Evolutionary conservation across 2,329 filamentous ascomycete species (phyloP).

Genomic region (Fusarium sarcochroum): DNA sequence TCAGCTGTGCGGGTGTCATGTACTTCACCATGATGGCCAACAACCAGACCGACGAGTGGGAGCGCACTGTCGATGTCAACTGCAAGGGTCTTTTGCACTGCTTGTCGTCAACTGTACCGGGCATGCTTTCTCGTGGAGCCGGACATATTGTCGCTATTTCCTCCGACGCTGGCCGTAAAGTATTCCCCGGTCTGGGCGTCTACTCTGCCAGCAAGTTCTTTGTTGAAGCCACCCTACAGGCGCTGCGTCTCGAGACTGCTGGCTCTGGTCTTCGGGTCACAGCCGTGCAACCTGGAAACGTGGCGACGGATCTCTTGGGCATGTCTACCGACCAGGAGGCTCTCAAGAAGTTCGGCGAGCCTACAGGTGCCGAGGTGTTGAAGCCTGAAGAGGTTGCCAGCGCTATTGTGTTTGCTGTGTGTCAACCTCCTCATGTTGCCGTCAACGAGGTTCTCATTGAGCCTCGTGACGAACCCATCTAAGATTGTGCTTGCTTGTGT

Average conservation of each 20-base stretch:
- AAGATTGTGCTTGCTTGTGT: constrained; percentile 12
- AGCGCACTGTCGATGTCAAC: constrained; percentile 86
- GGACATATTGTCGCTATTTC: constrained; percentile 87
- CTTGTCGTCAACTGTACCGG: constrained; percentile 76
- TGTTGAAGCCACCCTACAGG: constrained; percentile 84
- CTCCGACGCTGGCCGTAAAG: constrained; percentile 84
- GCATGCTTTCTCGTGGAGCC: constrained; percentile 76
- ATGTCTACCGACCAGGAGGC: constrained; percentile 85
- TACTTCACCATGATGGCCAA: constrained; percentile 92
- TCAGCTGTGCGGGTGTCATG: constrained; percentile 87
- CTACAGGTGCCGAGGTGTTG: constrained; percentile 81
- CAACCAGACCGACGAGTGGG: constrained; percentile 80
- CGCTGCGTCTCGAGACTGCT: constrained; percentile 80
- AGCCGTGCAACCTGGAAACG: constrained; percentile 82
- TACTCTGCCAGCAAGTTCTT: constrained; percentile 91
- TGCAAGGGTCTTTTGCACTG: constrained; percentile 86
- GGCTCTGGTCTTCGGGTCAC: constrained; percentile 81
- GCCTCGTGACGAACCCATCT: constrained; percentile 82
- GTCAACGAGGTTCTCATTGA: constrained; percentile 87
- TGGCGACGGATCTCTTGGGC: constrained; percentile 77
- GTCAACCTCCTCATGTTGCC: constrained; percentile 80
- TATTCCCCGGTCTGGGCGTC: constrained; percentile 84
- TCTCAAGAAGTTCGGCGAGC: constrained; percentile 83
- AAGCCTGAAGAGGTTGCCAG: constrained; percentile 79
- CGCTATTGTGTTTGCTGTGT: constrained; percentile 80